Conservation (phyloP, 1,139 yeast genomes). For the Magnusiomyces suaveolens region DNA sequence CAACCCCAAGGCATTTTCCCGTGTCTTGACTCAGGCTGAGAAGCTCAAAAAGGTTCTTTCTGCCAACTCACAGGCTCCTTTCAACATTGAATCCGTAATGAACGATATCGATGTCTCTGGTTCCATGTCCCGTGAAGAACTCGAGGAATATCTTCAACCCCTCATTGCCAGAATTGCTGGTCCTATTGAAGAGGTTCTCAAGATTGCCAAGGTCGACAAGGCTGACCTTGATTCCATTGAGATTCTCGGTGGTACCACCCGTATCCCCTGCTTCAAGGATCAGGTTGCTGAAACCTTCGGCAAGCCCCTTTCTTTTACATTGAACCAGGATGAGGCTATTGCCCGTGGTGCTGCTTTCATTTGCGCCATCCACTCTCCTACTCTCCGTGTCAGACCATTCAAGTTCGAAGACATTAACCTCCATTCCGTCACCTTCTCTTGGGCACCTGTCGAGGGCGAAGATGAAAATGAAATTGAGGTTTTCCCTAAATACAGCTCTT, state of each 20-base stretch:
- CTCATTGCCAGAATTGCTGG: constrained; percentile 61
- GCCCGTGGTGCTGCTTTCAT: constrained; percentile 99
- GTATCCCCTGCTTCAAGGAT: constrained; percentile 89
- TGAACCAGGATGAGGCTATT: constrained; percentile 98
- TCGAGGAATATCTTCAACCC: constrained; percentile 82
- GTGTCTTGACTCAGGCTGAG: constrained; percentile 88
- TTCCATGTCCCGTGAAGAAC: constrained; percentile 79
- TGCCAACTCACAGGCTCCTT: constrained; percentile 91
- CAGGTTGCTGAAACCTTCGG: constrained; percentile 72
- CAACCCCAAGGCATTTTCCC: constrained; percentile 90
- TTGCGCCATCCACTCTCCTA: constrained; percentile 98
- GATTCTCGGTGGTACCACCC: constrained; percentile 95
- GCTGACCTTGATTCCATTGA: constrained; percentile 84
- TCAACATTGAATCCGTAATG: constrained; percentile 93
- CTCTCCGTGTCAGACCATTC: constrained; percentile 96
- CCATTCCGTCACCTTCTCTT: constrained; percentile 84
- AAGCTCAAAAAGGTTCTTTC: constrained; percentile 90
- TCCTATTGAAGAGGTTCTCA: constrained; percentile 77
- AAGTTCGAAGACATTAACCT: constrained; percentile 93
- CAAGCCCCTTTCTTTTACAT: constrained; percentile 82
- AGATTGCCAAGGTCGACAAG: constrained; percentile 61
- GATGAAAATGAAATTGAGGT: constrained; percentile 91
- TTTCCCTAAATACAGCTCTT: constrained; percentile 85
- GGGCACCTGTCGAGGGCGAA: constrained; percentile 88
- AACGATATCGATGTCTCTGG: constrained; percentile 93